A percentile compares a stretch with the other conserved stretches of the same genome.
Evolutionary conservation across 2,329 filamentous ascomycete species (phyloP).

Genomic region (Neofusicoccum laricinum): DNA sequence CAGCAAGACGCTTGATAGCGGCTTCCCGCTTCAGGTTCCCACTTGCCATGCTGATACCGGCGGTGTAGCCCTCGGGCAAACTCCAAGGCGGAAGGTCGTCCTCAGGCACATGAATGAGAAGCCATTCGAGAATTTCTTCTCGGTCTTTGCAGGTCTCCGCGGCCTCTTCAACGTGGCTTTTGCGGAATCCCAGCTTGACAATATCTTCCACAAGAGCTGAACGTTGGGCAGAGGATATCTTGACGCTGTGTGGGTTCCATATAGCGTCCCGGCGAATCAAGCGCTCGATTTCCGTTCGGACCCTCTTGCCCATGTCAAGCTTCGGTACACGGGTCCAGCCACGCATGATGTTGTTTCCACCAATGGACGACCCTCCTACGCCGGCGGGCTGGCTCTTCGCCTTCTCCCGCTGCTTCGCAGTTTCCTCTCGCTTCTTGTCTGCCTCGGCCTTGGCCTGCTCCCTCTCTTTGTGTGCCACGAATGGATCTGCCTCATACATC

Average conservation of each 20-base stretch:
- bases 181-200: slow-evolving; percentile 76
- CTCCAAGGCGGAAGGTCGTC: slow-evolving; percentile 94
- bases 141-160: slow-evolving; percentile 82
- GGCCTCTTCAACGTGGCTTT: slow-evolving; percentile 85
- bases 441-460: slow-evolving; percentile 72
- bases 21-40: slow-evolving; percentile 78
- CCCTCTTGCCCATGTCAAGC: slow-evolving; percentile 86
- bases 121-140: slow-evolving; percentile 92
- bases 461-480: slow-evolving; percentile 73
- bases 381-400: slow-evolving; percentile 37
- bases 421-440: slow-evolving; percentile 76
- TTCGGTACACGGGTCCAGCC: slow-evolving; percentile 84
- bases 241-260: slow-evolving; percentile 81
- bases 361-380: slow-evolving; percentile 25
- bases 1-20: slow-evolving; percentile 75
- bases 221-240: slow-evolving; percentile 59
- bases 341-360: slow-evolving; percentile 52
- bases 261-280: slow-evolving; percentile 73
- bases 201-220: slow-evolving; percentile 69
- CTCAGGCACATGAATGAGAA: slow-evolving; percentile 93
- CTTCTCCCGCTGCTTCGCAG: slow-evolving; percentile 60
- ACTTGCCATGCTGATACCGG: slow-evolving; percentile 81
- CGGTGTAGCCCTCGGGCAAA: slow-evolving; percentile 85
- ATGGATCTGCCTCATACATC: slow-evolving; percentile 96
- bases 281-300: slow-evolving; percentile 73